A percentile compares a stretch with the other conserved stretches of the same genome.
Evolutionary conservation across 257 asterid species (phyloP).

Genomic region (Solanum clarkiae): DNA sequence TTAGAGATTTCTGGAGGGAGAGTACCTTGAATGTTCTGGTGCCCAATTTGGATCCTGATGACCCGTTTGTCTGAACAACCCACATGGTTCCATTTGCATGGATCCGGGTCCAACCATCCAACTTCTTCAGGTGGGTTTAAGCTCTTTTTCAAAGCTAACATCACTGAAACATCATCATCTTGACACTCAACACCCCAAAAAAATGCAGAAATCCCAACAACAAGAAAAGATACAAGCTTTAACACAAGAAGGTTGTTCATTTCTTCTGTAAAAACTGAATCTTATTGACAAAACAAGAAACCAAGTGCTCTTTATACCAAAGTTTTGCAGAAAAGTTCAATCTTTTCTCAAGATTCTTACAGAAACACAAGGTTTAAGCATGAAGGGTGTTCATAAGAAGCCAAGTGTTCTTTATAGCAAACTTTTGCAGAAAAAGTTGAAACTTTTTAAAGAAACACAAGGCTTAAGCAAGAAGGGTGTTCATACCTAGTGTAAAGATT

Average conservation of each 20-base stretch:
- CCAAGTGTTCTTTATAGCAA: neutral
- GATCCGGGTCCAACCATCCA: conserved; percentile 77
- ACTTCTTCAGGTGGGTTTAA: conserved; percentile 37
- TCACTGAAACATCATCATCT: conserved; percentile 41
- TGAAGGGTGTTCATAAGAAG: neutral
- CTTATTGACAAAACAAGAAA: neutral
- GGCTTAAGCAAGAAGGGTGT: conserved; percentile 20
- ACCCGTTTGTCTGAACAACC: conserved; percentile 62
- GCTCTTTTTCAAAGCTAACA: conserved; percentile 65
- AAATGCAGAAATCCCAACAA: conserved; percentile 28
- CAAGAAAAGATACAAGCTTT: conserved; percentile 23
- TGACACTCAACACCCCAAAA: conserved; percentile 24
- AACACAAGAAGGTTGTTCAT: neutral
- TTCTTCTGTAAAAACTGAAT: neutral
- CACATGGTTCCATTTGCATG: conserved; percentile 64
- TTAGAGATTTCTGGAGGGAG: conserved; percentile 52
- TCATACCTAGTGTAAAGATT: conserved; percentile 19
- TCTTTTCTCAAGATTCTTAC: no score
- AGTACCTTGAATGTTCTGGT: conserved; percentile 50
- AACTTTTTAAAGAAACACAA: neutral
- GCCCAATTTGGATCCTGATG: conserved; percentile 75
- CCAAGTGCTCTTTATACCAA: neutral
- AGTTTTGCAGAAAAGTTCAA: no score
- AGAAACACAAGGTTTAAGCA: no score
- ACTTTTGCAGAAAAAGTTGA: no score